Base-by-base conservation (phyloP, 2,329 filamentous ascomycete species). In the Cladobotryum mycophilum region DNA sequence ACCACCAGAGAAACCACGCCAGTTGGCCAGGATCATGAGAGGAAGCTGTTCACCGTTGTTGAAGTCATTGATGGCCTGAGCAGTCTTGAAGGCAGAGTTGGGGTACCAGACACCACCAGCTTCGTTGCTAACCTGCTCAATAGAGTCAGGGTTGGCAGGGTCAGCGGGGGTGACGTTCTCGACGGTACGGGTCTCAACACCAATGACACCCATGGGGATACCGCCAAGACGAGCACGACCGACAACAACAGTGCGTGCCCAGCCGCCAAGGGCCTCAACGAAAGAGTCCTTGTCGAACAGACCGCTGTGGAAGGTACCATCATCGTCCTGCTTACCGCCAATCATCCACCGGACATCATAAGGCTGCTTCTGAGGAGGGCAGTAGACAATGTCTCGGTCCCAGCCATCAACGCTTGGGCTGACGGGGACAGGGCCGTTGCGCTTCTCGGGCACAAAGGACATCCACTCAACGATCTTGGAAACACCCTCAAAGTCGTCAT, bases 81-180 rank as follows among this genome's bases (percentile, higher is more conserved):
- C 93, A 55, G 93, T 99, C 87, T 99, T 99, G 85, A 92, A 99
- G 20, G 93, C 93, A 11, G 92, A 97, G 81, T 99, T 99, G 67
- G 93, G 93, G 76, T 97, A 99, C 93, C 93, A 99, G 25, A 99
- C 93, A 76, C 95, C 93, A 76, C 93, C 93, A 57, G 93, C 93
- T 75, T 99, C 93, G 60, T 90, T 92, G 60, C 80, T 83, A 62
- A 97, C 85, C 74, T 96, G 89, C 75, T 99, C 93, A 60, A 95
- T 96, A 4, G 93, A 99, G 73, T 97, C 93, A 12, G 93, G 91
- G 75, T 99, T 99, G 68, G 93, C 93, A 58, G 93, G 92, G 65
- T 99, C 93, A 48, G 93, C 93, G 54, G 93, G 93, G 4, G 88
- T 95, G 61, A 96, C 85, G 70, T 97, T 99, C 80, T 99, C 93